These are phyloP conservation scores for Nemania serpens DNA, from an alignment of 2,329 filamentous ascomycete species.

Conservation along the genomic window DNA sequence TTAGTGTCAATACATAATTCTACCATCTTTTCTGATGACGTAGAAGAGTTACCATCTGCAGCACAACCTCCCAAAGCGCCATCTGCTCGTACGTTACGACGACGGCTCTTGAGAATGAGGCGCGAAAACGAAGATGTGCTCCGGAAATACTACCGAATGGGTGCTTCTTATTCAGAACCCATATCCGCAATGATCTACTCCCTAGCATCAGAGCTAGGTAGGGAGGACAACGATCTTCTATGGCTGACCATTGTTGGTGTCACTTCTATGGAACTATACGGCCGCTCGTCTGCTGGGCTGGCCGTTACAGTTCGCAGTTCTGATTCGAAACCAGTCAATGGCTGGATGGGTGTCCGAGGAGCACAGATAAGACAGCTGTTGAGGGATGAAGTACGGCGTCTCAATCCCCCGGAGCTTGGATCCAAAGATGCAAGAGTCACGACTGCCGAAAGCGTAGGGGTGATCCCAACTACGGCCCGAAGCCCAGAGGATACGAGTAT, in stretches of 20 bases:
- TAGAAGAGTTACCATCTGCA: slow-evolving; percentile 59
- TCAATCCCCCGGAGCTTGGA: slow-evolving; percentile 76
- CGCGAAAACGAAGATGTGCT: slow-evolving; percentile 77
- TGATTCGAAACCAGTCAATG: slow-evolving; percentile 62
- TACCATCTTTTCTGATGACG: slow-evolving; percentile 54
- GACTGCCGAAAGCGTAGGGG: slow-evolving; percentile 69
- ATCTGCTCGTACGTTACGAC: slow-evolving; percentile 73
- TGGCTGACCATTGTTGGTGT: slow-evolving; percentile 96
- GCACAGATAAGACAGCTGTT: slow-evolving; percentile 84
- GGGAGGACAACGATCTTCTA: slow-evolving; percentile 93
- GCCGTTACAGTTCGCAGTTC: slow-evolving; percentile 62
- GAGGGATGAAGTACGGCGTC: slow-evolving; percentile 88
- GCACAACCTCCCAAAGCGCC: slow-evolving; percentile 64
- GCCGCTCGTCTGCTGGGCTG: slow-evolving; percentile 80
- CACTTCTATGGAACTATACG: slow-evolving; percentile 90
- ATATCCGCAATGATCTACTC: slow-evolving; percentile 95
- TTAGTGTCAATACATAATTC: slow-evolving; percentile 60
- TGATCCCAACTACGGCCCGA: slow-evolving; percentile 85
- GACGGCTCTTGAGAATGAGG: slow-evolving; percentile 74
- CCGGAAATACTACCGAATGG: slow-evolving; percentile 81
- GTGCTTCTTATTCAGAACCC: slow-evolving; percentile 91
- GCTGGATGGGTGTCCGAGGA: slow-evolving; percentile 82
- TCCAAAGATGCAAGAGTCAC: slow-evolving; percentile 63
- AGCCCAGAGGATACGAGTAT: slow-evolving; percentile 93
- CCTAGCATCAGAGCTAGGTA: slow-evolving; percentile 88